Evolutionary conservation across 805 yeast genomes (phyloP).

Genomic region (Maudiozyma saulgeensis): DNA sequence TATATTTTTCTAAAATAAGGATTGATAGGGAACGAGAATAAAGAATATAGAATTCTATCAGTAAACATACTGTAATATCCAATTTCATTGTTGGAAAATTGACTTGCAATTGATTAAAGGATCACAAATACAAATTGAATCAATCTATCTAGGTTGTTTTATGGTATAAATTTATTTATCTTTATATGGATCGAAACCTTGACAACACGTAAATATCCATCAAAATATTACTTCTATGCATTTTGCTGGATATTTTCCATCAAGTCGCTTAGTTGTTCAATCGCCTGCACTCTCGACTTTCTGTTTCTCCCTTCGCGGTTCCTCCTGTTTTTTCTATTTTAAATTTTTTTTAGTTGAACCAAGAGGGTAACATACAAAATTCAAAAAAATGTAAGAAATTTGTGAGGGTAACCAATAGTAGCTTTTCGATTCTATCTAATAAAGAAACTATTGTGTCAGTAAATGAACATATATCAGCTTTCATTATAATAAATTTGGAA

Average conservation of each 20-base stretch:
- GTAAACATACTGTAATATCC: slow-evolving; percentile 22
- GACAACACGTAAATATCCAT: too few relatives aligned
- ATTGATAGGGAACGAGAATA: too few relatives aligned
- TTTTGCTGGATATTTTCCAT: background rate
- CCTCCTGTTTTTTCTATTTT: background rate
- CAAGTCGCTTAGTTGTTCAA: background rate
- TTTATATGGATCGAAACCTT: too few relatives aligned
- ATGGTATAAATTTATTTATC: too few relatives aligned
- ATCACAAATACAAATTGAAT: background rate
- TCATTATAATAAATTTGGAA: too few relatives aligned
- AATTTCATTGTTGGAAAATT: slow-evolving; percentile 15
- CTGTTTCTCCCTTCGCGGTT: background rate
- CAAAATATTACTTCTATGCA: too few relatives aligned
- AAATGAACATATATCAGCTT: background rate
- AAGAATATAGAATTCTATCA: background rate
- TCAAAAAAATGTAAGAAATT: too few relatives aligned
- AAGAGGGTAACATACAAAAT: too few relatives aligned
- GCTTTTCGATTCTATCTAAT: background rate
- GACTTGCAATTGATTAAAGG: background rate
- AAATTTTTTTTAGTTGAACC: background rate
- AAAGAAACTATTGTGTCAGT: background rate
- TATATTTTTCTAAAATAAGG: too few relatives aligned
- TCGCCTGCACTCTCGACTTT: background rate
- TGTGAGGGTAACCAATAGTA: background rate
- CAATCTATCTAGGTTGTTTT: background rate